Conservation (phyloP, 2,329 filamentous ascomycete species). For the Aspergillus sp. region DNA sequence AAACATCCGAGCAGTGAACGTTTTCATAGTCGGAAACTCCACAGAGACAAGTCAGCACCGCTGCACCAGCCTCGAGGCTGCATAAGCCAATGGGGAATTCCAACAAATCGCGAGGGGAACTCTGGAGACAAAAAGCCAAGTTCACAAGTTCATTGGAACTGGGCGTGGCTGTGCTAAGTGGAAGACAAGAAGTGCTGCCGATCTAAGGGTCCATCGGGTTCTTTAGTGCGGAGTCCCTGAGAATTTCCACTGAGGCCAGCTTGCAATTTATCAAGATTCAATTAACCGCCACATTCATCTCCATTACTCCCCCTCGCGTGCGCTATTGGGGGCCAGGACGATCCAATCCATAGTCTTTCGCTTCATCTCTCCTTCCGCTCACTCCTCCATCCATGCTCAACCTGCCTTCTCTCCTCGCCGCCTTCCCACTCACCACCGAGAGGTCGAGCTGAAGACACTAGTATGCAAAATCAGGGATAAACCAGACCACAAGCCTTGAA, state of each 20-base stretch:
- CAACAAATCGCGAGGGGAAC: neutral
- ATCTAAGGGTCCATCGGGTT: conserved; percentile 2
- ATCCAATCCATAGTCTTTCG: neutral
- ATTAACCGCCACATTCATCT: neutral
- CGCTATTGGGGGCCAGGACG: conserved; percentile 3
- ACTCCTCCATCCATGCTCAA: conserved; percentile 16
- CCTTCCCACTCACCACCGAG: conserved; percentile 1
- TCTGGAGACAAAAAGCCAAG: neutral
- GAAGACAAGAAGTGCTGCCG: neutral
- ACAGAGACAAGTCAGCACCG: neutral
- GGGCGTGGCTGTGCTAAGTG: neutral
- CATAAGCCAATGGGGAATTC: neutral
- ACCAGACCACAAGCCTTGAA: neutral
- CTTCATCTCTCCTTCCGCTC: conserved; percentile 7
- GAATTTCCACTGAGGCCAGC: conserved; percentile 25
- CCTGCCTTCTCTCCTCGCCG: conserved; percentile 6
- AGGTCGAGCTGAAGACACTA: conserved; percentile 22
- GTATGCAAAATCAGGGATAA: conserved; percentile 17
- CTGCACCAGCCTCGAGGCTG: neutral
- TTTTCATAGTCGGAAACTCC: neutral
- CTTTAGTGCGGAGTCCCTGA: neutral
- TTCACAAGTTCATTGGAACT: too few species aligned
- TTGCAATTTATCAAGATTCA: conserved; percentile 18
- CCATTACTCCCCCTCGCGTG: conserved; percentile 11
- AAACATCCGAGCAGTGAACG: too few species aligned